Percentiles rank a stretch among this genome's conserved stretches.
phyloP scores from a whole-genome alignment of 2,329 filamentous ascomycete species.

The Mycocentrospora acerina region DNA sequence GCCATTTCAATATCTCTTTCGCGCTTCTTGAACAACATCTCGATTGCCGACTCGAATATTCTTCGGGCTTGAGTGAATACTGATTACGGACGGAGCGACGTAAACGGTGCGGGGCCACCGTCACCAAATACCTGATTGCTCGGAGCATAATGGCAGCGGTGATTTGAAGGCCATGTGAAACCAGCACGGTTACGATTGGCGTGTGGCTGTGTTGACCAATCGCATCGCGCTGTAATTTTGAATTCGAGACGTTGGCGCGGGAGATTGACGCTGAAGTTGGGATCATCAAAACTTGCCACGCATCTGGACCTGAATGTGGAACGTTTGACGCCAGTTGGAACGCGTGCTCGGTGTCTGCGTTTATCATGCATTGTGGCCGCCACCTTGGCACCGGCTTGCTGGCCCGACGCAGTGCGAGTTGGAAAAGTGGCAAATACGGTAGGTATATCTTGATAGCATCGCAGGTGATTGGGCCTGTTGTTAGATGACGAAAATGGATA shows the following conservation, averaged over 20 bases:
- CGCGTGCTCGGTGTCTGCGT: constrained; percentile 1
- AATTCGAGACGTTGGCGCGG: constrained; percentile 32
- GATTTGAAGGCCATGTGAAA: constrained; percentile 24
- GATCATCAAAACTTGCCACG: constrained; percentile 20
- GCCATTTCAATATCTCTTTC: constrained; percentile 36
- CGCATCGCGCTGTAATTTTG: constrained; percentile 11
- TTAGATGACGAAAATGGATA: no score
- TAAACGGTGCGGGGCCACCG: no score
- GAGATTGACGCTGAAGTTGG: constrained; percentile 14
- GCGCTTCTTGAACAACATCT: constrained; percentile 25
- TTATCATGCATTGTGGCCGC: constrained; percentile 3
- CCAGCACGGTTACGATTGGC: constrained; percentile 26
- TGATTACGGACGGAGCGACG: no score
- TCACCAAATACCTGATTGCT: no score
- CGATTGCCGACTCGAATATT: neutral
- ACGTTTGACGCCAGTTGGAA: neutral
- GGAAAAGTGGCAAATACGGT: no score
- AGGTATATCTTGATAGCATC: no score
- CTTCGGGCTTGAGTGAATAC: no score
- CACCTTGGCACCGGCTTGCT: neutral
- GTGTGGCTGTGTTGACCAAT: constrained; percentile 20
- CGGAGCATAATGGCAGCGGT: no score
- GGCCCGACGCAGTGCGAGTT: no score
- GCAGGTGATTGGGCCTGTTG: no score
- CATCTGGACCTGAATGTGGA: constrained; percentile 8